Conservation (phyloP, 2,329 filamentous ascomycete genomes). For the Paecilomyces niveus region DNA sequence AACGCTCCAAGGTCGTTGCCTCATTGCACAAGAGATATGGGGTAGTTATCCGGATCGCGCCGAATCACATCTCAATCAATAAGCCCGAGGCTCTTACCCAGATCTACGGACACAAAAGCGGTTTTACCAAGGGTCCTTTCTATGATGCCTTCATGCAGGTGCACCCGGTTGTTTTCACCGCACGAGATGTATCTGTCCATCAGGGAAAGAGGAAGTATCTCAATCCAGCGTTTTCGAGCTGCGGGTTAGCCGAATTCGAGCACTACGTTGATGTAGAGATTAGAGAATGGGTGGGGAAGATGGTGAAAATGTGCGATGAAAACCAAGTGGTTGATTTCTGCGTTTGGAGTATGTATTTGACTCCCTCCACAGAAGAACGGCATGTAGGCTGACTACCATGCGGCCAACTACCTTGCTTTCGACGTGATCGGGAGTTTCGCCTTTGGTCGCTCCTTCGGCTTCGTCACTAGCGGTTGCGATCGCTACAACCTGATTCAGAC, state of each 20-base stretch:
- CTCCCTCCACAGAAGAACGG: too few species aligned
- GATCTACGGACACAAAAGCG: conserved; percentile 31
- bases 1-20: conserved; percentile 12
- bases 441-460: conserved; percentile 5
- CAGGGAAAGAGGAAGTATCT: conserved; percentile 12
- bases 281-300: too few species aligned
- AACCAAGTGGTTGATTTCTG: too few species aligned
- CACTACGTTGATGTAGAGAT: conserved; percentile 1
- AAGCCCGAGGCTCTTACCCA: conserved; percentile 28
- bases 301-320: too few species aligned
- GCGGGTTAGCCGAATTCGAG: conserved; percentile 4
- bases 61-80: conserved; percentile 37
- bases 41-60: conserved; percentile 36
- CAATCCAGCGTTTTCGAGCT: conserved; percentile 6
- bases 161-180: conserved; percentile 8
- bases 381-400: neutral
- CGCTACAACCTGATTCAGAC: conserved; percentile 2
- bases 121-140: conserved; percentile 22
- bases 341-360: too few species aligned
- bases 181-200: conserved; percentile 3
- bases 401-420: conserved; percentile 6
- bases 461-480: conserved; percentile 3
- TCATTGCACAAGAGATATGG: conserved; percentile 14
- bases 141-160: conserved; percentile 14
- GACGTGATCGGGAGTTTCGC: conserved; percentile 5